Evolutionary conservation across 192 early-diverging fungal genomes (phyloP).

Genomic region (Podila minutissima): DNA sequence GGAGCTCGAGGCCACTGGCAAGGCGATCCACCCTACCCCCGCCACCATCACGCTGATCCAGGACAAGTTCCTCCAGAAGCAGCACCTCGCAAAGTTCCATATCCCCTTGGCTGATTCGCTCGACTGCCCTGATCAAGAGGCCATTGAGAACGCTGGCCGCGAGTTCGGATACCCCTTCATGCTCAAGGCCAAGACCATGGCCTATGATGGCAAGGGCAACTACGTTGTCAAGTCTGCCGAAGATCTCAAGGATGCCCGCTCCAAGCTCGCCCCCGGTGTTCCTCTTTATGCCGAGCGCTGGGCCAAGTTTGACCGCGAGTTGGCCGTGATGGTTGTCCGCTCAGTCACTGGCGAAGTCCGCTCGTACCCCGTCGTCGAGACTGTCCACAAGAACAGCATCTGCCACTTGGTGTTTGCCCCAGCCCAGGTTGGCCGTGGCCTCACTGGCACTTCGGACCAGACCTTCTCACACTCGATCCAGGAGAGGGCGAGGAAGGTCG

Average conservation of each 20-base stretch:
- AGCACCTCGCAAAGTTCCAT: constrained; percentile 68
- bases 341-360: constrained; percentile 75
- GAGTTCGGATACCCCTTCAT: constrained; percentile 94
- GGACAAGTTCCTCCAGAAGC: constrained; percentile 96
- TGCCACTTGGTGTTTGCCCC: constrained; percentile 97
- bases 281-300: constrained; percentile 95
- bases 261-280: constrained; percentile 66
- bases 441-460: constrained; percentile 45
- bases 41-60: constrained; percentile 90
- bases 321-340: constrained; percentile 98
- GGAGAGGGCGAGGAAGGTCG: constrained; percentile 78
- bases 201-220: constrained; percentile 98
- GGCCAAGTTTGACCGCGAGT: constrained; percentile 91
- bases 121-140: constrained; percentile 66
- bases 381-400: constrained; percentile 96
- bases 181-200: constrained; percentile 93
- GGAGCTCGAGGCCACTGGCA: constrained; percentile 64
- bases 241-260: constrained; percentile 73
- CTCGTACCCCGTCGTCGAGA: constrained; percentile 96
- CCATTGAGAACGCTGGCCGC: constrained; percentile 63
- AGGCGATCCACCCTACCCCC: constrained; percentile 82
- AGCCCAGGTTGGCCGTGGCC: constrained; percentile 90
- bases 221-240: constrained; percentile 78
- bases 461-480: constrained; percentile 58
- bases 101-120: constrained; percentile 79